phyloP scores from a whole-genome alignment of 805 yeast species.

The Candida golubevii region DNA sequence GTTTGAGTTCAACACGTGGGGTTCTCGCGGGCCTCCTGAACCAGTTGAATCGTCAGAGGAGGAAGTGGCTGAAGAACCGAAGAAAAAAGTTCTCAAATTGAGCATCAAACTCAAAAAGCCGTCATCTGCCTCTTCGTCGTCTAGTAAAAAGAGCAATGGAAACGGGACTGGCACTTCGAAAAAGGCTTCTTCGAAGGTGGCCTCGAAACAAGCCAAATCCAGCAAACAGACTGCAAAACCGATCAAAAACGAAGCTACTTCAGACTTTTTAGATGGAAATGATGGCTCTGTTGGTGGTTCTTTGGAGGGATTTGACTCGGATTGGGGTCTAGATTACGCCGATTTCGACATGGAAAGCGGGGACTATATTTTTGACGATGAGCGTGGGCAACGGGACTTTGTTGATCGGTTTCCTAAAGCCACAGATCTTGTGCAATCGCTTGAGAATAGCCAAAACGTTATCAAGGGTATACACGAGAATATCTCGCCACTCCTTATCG shows the following conservation, averaged over 20 bases:
- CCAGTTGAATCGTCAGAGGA: constrained; percentile 31
- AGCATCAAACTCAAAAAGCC: constrained; percentile 15
- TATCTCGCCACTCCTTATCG: constrained; percentile 15
- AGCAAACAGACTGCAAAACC: neutral
- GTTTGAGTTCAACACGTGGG: constrained; percentile 37
- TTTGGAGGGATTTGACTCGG: constrained; percentile 22
- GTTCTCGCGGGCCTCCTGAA: constrained; percentile 42
- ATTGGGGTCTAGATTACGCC: constrained; percentile 42
- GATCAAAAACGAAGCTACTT: neutral
- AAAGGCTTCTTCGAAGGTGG: neutral
- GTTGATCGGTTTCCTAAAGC: constrained; percentile 23
- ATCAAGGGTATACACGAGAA: constrained; percentile 17
- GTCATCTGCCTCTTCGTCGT: neutral
- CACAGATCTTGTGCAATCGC: constrained; percentile 18
- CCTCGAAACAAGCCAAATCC: neutral
- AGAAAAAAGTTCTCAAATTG: constrained; percentile 16
- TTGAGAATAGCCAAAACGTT: constrained; percentile 13
- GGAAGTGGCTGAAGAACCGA: constrained; percentile 40
- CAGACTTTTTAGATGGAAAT: constrained; percentile 8
- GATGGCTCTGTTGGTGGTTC: constrained; percentile 4
- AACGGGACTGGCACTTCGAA: neutral
- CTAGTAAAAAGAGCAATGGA: neutral
- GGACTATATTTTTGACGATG: constrained; percentile 35
- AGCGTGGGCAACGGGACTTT: constrained; percentile 26
- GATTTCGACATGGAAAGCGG: constrained; percentile 25